These are phyloP conservation scores for Collybia mongolica DNA, from an alignment of 768 basidiomycete species.

Conservation along the genomic window DNA sequence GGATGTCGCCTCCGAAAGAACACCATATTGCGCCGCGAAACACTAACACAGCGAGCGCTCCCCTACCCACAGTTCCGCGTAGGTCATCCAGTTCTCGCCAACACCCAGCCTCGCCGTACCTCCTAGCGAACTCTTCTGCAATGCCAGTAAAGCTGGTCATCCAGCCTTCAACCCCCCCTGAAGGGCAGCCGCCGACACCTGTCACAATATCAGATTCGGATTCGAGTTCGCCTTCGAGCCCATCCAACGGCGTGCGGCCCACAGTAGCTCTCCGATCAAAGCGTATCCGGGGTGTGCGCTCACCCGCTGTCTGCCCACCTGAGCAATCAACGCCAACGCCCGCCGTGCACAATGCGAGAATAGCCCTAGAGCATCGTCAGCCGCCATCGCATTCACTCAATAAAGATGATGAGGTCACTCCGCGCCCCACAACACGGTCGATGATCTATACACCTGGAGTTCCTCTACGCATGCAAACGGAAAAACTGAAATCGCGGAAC, in stretches of 20 bases:
- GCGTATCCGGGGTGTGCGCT: constrained; percentile 28
- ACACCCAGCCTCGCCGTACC: constrained; percentile 14
- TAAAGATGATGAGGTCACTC: constrained; percentile 23
- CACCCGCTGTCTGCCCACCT: constrained; percentile 27
- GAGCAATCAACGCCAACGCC: constrained; percentile 45
- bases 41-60: constrained; percentile 54
- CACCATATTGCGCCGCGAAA: constrained; percentile 28
- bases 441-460: constrained; percentile 41
- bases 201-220: constrained; percentile 27
- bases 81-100: constrained; percentile 33
- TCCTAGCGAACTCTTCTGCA: constrained; percentile 17
- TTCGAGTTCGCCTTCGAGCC: constrained; percentile 30
- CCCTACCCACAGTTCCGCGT: constrained; percentile 66
- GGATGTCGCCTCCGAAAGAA: constrained; percentile 33
- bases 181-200: constrained; percentile 7
- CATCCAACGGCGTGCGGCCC: constrained; percentile 33
- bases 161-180: constrained; percentile 26
- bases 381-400: constrained; percentile 3
- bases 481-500: constrained; percentile 22
- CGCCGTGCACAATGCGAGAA: constrained; percentile 17
- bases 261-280: constrained; percentile 36
- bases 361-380: constrained; percentile 9
- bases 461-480: constrained; percentile 29
- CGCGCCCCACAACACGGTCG: constrained; percentile 26
- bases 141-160: constrained; percentile 22